Evolutionary conservation across 768 basidiomycete genomes (phyloP).

Genomic region (Dendrothele bispora): DNA sequence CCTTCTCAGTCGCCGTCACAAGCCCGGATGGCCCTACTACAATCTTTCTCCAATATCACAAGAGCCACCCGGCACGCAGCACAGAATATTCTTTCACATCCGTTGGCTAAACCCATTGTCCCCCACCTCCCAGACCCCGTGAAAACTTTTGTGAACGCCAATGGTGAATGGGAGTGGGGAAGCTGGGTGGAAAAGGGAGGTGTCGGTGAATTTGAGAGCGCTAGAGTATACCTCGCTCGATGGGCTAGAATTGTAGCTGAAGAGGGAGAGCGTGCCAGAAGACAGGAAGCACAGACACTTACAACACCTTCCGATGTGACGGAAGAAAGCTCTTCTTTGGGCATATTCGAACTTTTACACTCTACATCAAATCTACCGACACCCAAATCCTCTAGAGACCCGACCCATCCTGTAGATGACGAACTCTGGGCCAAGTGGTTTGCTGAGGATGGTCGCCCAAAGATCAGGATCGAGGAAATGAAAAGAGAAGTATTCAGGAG

Average conservation of each 20-base stretch:
- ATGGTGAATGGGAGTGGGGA: slow-evolving; percentile 91
- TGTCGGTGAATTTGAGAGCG: slow-evolving; percentile 95
- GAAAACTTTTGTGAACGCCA: slow-evolving; percentile 82
- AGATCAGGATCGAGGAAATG: slow-evolving; percentile 66
- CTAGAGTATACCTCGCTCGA: slow-evolving; percentile 90
- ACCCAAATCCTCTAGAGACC: slow-evolving; percentile 82
- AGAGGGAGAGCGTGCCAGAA: slow-evolving; percentile 89
- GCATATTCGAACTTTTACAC: slow-evolving; percentile 85
- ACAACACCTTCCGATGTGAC: slow-evolving; percentile 44
- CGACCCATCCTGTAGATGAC: slow-evolving; percentile 73
- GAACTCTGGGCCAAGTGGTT: slow-evolving; percentile 82
- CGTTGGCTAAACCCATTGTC: slow-evolving; percentile 92
- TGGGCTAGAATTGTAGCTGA: slow-evolving; percentile 99
- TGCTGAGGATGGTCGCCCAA: slow-evolving; percentile 65
- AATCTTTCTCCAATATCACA: slow-evolving; percentile 93
- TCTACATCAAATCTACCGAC: slow-evolving; percentile 78
- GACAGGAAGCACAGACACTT: slow-evolving; percentile 73
- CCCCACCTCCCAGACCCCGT: slow-evolving; percentile 97
- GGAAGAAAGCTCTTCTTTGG: slow-evolving; percentile 73
- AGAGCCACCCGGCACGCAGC: slow-evolving; percentile 91
- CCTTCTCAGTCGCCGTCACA: slow-evolving; percentile 60
- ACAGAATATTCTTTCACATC: slow-evolving; percentile 93
- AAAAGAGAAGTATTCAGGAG: slow-evolving; percentile 75
- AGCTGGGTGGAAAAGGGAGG: slow-evolving; percentile 93
- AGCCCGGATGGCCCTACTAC: slow-evolving; percentile 80